Evolutionary conservation across 768 basidiomycete species (phyloP).

Genomic region (Calvatia gigantea): DNA sequence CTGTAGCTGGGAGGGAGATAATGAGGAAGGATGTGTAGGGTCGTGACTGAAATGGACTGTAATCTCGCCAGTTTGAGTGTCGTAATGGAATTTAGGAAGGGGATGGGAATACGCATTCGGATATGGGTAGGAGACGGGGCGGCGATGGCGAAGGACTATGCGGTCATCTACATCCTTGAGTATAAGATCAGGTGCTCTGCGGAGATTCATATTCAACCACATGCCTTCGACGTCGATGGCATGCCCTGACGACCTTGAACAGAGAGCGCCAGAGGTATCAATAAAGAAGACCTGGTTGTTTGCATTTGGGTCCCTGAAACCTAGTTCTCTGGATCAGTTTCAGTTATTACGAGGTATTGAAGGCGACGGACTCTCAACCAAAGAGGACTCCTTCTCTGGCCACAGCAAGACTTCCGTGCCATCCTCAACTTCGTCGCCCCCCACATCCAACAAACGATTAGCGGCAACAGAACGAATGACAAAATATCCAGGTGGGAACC

Average conservation of each 20-base stretch:
- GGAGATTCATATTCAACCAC: neutral
- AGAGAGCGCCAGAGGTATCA: slow-evolving; percentile 71
- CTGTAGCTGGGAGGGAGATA: slow-evolving; percentile 13
- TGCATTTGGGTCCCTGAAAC: slow-evolving; percentile 50
- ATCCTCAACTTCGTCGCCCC: slow-evolving; percentile 50
- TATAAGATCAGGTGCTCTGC: neutral
- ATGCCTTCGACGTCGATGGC: slow-evolving; percentile 78
- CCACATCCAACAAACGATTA: slow-evolving; percentile 56
- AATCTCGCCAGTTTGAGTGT: slow-evolving; percentile 52
- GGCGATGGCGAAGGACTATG: slow-evolving; percentile 72
- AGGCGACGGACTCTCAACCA: slow-evolving; percentile 68
- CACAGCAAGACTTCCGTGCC: slow-evolving; percentile 62
- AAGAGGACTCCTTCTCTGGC: slow-evolving; percentile 69
- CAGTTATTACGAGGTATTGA: neutral
- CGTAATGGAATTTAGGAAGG: slow-evolving; percentile 66
- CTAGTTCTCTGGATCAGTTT: neutral
- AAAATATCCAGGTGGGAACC: slow-evolving; percentile 61
- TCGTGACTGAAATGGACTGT: slow-evolving; percentile 57
- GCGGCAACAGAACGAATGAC: slow-evolving; percentile 53
- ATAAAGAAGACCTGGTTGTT: slow-evolving; percentile 88
- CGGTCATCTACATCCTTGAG: slow-evolving; percentile 42
- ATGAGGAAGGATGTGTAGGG: slow-evolving; percentile 54
- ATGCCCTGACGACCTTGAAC: slow-evolving; percentile 76
- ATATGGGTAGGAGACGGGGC: slow-evolving; percentile 72
- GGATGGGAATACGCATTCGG: slow-evolving; percentile 78